Evolutionary conservation across 176 grass and related monocot genomes (phyloP).

Genomic region (Raddia distichophylla): DNA sequence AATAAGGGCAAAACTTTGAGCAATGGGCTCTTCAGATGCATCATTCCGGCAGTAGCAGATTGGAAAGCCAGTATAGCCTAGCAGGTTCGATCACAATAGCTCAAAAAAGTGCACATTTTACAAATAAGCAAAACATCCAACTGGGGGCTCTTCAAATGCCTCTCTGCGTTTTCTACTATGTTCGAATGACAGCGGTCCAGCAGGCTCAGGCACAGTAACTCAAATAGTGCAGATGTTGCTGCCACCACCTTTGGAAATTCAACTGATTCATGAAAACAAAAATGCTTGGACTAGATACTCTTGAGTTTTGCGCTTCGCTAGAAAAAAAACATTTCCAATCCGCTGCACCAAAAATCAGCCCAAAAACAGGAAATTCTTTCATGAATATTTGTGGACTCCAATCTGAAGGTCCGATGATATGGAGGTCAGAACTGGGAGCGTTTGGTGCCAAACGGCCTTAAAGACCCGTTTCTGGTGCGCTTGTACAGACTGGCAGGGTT

Average conservation of each 20-base stretch:
- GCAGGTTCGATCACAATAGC: neutral
- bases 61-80: neutral
- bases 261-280: neutral
- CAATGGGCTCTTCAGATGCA: neutral
- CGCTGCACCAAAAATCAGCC: neutral
- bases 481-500: conserved; percentile 78
- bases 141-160: neutral
- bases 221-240: neutral
- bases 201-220: neutral
- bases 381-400: conserved; percentile 75
- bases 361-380: neutral
- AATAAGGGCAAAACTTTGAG: neutral
- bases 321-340: neutral
- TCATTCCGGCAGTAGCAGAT: neutral
- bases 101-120: conserved; percentile 8
- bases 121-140: conserved; percentile 10
- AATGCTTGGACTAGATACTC: neutral
- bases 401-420: conserved; percentile 97
- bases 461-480: conserved; percentile 95
- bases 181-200: neutral
- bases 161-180: neutral
- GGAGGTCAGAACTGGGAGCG: conserved; percentile 72
- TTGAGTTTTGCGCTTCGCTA: neutral
- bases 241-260: neutral
- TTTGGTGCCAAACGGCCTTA: conserved; percentile 89